Conservation (phyloP, 2,329 filamentous ascomycete species). For the Fusarium chuoi region DNA sequence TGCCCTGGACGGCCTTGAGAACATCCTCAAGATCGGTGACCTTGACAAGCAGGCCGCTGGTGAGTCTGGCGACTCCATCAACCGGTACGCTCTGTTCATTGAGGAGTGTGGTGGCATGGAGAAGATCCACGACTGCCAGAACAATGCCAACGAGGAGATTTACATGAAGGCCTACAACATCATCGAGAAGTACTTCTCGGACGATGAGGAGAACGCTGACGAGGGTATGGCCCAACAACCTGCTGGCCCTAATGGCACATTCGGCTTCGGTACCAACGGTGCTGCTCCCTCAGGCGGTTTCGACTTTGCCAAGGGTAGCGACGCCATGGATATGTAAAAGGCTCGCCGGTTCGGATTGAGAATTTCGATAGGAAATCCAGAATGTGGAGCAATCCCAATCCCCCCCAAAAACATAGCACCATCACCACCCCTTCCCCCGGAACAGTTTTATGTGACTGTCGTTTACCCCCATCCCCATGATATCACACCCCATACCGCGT, state of each 20-base stretch:
- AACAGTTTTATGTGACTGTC: constrained; percentile 43
- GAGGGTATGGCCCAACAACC: constrained; percentile 75
- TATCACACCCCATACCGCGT: constrained; percentile 48
- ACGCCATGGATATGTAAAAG: constrained; percentile 73
- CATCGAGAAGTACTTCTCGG: constrained; percentile 99
- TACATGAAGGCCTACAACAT: constrained; percentile 99
- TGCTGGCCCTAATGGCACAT: constrained; percentile 76
- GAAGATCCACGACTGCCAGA: constrained; percentile 99
- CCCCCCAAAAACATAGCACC: constrained; percentile 39
- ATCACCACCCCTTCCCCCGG: constrained; percentile 37
- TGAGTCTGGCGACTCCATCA: constrained; percentile 81
- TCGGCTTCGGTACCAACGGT: constrained; percentile 79
- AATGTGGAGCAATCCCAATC: constrained; percentile 33
- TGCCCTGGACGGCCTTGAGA: constrained; percentile 95
- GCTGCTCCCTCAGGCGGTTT: constrained; percentile 79
- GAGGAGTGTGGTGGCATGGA: constrained; percentile 99
- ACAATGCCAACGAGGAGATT: constrained; percentile 99
- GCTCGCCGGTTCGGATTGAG: constrained; percentile 2
- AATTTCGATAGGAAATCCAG: constrained; percentile 21
- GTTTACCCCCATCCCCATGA: constrained; percentile 41
- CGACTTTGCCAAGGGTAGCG: constrained; percentile 84
- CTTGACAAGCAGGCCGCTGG: constrained; percentile 94
- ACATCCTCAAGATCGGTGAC: constrained; percentile 99
- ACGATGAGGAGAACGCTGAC: constrained; percentile 94
- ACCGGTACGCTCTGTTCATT: constrained; percentile 97